These are phyloP conservation scores for Tylopilus sp. DNA, from an alignment of 1,284 basidiomycete genomes.

Conservation along the genomic window DNA sequence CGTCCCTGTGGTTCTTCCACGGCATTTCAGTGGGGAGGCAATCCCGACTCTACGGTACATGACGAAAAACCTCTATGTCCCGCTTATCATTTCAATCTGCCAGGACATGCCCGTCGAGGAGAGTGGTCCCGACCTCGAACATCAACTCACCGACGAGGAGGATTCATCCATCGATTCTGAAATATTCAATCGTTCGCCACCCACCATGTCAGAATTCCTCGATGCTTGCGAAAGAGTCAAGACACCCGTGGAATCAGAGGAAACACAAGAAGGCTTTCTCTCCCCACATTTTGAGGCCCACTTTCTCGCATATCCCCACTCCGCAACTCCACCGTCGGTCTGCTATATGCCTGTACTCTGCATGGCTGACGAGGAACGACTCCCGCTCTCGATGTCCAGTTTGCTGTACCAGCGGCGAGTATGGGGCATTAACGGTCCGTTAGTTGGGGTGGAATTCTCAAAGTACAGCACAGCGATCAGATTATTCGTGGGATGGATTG, in stretches of 20 bases:
- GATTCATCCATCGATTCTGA: neutral
- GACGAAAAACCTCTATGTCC: neutral
- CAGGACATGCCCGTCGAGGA: neutral
- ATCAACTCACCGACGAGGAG: neutral
- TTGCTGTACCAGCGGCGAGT: slow-evolving; percentile 11
- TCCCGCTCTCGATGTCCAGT: slow-evolving; percentile 7
- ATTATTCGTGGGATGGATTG: slow-evolving; percentile 5
- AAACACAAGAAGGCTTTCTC: neutral
- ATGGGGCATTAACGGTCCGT: slow-evolving; percentile 5
- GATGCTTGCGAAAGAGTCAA: neutral
- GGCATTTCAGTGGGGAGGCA: slow-evolving; percentile 7
- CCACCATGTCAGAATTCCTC: slow-evolving; percentile 7
- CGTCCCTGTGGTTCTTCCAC: slow-evolving; percentile 6
- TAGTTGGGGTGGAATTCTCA: slow-evolving; percentile 8
- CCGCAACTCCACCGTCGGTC: neutral
- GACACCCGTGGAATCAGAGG: slow-evolving; percentile 1
- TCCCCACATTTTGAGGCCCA: slow-evolving; percentile 3
- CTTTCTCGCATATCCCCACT: no score
- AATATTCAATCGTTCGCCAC: neutral
- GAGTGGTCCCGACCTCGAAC: neutral
- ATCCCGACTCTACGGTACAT: slow-evolving; percentile 9
- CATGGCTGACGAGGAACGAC: slow-evolving; percentile 3
- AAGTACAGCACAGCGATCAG: slow-evolving; percentile 10
- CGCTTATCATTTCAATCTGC: slow-evolving; percentile 4
- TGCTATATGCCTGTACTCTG: slow-evolving; percentile 4